phyloP scores from a whole-genome alignment of 331 rosid species.

The Arachis monticola region DNA sequence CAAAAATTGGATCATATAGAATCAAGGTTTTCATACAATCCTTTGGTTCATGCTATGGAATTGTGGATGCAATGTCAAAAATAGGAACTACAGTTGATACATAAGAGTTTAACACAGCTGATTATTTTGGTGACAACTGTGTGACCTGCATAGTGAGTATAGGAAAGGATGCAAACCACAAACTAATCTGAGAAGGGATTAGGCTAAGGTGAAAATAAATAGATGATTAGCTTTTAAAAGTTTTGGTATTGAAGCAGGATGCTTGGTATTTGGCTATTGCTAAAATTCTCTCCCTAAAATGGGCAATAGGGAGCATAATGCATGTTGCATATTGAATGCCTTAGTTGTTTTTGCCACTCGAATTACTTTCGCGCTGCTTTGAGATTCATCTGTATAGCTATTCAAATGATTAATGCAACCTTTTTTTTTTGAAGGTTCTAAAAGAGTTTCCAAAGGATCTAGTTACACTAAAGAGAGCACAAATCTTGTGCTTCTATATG shows the following conservation, averaged over 20 bases:
- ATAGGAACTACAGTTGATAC: background rate
- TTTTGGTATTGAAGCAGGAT: constrained; percentile 15
- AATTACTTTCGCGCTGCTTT: constrained; percentile 22
- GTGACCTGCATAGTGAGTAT: constrained; percentile 18
- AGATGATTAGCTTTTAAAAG: constrained; percentile 6
- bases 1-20: background rate
- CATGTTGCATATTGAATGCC: background rate
- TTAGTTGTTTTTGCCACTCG: constrained; percentile 20
- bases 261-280: constrained; percentile 1
- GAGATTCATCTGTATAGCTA: constrained; percentile 23
- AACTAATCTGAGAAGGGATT: constrained; percentile 2
- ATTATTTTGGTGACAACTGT: constrained; percentile 23
- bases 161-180: constrained; percentile 2
- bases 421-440: constrained; percentile 64
- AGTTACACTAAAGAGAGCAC: constrained; percentile 82
- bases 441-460: constrained; percentile 83
- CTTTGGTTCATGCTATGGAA: background rate
- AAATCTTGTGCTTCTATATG: constrained; percentile 77
- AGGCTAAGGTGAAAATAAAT: constrained; percentile 20
- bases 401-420: background rate
- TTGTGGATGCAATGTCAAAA: background rate
- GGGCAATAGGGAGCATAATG: constrained; percentile 2
- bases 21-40: background rate
- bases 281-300: background rate
- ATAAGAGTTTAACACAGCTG: background rate